Evolutionary conservation across 1,284 basidiomycete genomes (phyloP).

Genomic region (Fomitopsis betulina): DNA sequence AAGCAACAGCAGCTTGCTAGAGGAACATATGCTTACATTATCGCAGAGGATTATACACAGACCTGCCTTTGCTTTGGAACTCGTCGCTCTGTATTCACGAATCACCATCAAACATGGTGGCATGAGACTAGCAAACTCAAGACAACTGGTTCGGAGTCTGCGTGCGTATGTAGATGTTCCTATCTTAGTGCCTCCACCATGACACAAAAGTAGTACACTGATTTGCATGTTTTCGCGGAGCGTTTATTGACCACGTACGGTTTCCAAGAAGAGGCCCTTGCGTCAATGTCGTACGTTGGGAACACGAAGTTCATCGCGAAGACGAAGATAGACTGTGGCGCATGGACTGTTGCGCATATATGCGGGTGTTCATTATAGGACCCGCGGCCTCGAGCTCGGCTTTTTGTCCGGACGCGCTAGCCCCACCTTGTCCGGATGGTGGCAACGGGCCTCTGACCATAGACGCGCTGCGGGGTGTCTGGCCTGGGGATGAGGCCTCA

Average conservation of each 20-base stretch:
- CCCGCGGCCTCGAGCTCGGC: too few relatives aligned
- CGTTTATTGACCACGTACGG: conserved; percentile 94
- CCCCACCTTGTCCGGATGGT: too few relatives aligned
- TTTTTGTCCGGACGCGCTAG: too few relatives aligned
- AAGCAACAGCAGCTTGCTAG: too few relatives aligned
- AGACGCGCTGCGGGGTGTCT: too few relatives aligned
- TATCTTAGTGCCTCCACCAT: too few relatives aligned
- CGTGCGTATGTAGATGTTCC: conserved; percentile 37
- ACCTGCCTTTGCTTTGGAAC: conserved; percentile 92
- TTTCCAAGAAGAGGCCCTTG: conserved; percentile 95
- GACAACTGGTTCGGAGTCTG: conserved; percentile 96
- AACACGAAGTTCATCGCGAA: conserved; percentile 89
- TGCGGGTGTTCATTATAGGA: conserved; percentile 1
- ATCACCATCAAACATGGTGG: conserved; percentile 95
- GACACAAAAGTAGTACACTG: conserved; percentile 38
- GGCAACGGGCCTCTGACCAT: too few relatives aligned
- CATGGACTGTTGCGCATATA: conserved; percentile 54
- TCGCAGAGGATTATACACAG: conserved; percentile 85
- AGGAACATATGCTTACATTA: background rate
- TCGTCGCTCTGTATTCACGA: conserved; percentile 78
- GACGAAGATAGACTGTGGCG: conserved; percentile 74
- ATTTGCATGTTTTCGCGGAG: conserved; percentile 90
- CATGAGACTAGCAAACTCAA: conserved; percentile 94
- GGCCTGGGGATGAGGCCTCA: conserved; percentile 60
- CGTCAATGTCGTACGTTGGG: conserved; percentile 94